Conservation (phyloP, 1,284 basidiomycete genomes). For the Microbotryum scabiosae region DNA sequence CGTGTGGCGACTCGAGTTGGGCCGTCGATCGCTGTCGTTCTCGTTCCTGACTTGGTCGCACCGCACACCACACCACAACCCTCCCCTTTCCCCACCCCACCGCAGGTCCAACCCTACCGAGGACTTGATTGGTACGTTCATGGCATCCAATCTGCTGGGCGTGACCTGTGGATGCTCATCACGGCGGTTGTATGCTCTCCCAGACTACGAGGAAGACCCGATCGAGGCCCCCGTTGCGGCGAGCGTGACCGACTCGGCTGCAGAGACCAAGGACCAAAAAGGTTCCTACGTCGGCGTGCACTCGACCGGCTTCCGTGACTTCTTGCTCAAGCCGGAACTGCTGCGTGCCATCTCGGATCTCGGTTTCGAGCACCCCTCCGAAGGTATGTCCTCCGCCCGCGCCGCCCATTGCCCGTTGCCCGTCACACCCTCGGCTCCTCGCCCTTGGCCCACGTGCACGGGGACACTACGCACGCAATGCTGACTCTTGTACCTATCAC, state of each 20-base stretch:
- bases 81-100: background rate
- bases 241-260: conserved; percentile 36
- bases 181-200: background rate
- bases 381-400: conserved; percentile 55
- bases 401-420: background rate
- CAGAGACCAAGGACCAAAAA: conserved; percentile 65
- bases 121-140: conserved; percentile 24
- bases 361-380: conserved; percentile 99
- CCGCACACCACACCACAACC: no score
- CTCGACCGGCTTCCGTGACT: conserved; percentile 66
- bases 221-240: conserved; percentile 45
- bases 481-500: background rate
- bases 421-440: no score
- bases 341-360: conserved; percentile 96
- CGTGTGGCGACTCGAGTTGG: no score
- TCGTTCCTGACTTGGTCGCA: no score
- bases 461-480: background rate
- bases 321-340: conserved; percentile 92
- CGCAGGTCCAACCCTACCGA: conserved; percentile 12
- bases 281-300: conserved; percentile 97
- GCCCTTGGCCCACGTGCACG: no score
- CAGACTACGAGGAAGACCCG: conserved; percentile 59
- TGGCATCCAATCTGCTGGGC: background rate
- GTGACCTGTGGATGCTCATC: no score
- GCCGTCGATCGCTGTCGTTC: no score